A percentile compares a stretch with the other conserved stretches of the same genome.
phyloP scores from a whole-genome alignment of 768 basidiomycete genomes.

The Amanita jacksonii region DNA sequence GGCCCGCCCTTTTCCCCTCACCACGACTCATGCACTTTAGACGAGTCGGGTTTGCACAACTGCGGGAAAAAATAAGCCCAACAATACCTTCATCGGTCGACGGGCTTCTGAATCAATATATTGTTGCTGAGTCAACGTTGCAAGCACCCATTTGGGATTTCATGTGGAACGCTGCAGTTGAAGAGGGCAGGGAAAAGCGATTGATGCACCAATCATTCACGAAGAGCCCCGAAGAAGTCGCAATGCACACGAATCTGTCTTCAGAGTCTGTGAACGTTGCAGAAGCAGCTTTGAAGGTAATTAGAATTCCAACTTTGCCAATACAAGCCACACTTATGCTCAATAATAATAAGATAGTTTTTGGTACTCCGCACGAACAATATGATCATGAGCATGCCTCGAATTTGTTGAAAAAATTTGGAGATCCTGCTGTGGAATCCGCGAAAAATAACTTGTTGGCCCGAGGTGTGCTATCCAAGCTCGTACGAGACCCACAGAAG shows the following conservation, averaged over 20 bases:
- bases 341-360: slow-evolving; percentile 49
- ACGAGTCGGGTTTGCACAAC: slow-evolving; percentile 53
- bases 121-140: slow-evolving; percentile 37
- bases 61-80: slow-evolving; percentile 22
- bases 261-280: slow-evolving; percentile 42
- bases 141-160: slow-evolving; percentile 54
- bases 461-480: slow-evolving; percentile 58
- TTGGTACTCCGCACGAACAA: slow-evolving; percentile 60
- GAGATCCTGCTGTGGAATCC: slow-evolving; percentile 41
- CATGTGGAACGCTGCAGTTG: slow-evolving; percentile 61
- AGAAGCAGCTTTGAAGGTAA: slow-evolving; percentile 66
- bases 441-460: slow-evolving; percentile 54
- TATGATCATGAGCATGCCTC: slow-evolving; percentile 58
- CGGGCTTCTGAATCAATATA: slow-evolving; percentile 35
- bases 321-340: not conserved
- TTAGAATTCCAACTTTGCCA: not conserved
- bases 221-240: slow-evolving; percentile 30
- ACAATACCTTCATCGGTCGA: slow-evolving; percentile 34
- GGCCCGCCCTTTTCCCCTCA: not conserved
- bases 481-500: slow-evolving; percentile 52
- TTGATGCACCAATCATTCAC: slow-evolving; percentile 50
- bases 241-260: slow-evolving; percentile 17
- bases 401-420: slow-evolving; percentile 43
- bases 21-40: slow-evolving; percentile 20
- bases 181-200: slow-evolving; percentile 68